Base-by-base conservation (phyloP, 2,329 filamentous ascomycete genomes). In the Ilyonectria sp. region DNA sequence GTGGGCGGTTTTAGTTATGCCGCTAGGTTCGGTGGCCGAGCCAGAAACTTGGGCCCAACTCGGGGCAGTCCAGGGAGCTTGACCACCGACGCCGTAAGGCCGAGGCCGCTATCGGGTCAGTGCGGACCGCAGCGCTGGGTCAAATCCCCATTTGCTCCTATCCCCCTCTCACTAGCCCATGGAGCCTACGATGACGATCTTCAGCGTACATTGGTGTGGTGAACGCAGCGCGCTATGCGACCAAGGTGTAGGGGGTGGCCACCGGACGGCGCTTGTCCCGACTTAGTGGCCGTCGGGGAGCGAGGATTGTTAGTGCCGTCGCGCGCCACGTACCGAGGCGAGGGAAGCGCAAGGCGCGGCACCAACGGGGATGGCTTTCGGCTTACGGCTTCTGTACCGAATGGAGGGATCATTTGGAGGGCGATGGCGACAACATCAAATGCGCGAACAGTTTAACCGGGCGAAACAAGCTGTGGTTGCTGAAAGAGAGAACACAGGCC, bases 121-220 rank as follows among this genome's bases (percentile, higher is more conserved):
- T 72, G 74, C 74, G 46, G 72, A 65, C 73, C 73, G 53, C 55
- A 52, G 68, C 62, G 67, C 71, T 73, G 73, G 73, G 73, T 68
- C 60, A 50, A 50, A 56, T 47, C 52, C 62, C 65, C 70, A 68
- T 54, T 66, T 52, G 44, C 56, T 23, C 52, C 31, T 46, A 17
- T 33, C 26, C 54, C 56, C 35, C 8, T 50, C 65, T 63, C 35
- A 8, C 52, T 43, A 19, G n/a, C 61, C 60, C 61, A 53, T 33
- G 37, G 26, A 56, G 54, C 54, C 29, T 35, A 10, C 47, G 47
- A 52, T 53, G 50, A 44, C 21, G 35, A 56, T 56, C 53, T 44
- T 53, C 50, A 23, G 31, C 29, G 31, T 23, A 33, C 26, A 15
- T 33, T 19, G 31, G 31, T 33, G 26, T 31, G 7, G 9, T 13